Base-by-base conservation (phyloP, 176 grass and related monocot species). In the Oryza meyeriana region DNA sequence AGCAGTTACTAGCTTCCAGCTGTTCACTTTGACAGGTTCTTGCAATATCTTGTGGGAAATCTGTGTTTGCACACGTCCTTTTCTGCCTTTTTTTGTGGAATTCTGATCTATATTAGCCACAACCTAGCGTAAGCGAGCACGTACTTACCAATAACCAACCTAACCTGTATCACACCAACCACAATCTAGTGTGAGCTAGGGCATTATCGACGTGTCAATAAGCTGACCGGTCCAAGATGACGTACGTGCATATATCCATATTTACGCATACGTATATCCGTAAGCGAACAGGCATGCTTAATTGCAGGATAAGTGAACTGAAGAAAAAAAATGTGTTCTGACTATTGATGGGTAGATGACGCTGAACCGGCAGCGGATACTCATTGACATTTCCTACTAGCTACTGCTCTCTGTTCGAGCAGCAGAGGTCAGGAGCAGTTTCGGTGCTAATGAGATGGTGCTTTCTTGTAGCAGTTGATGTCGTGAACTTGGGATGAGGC, bases 1-100 rank as follows among this genome's bases (percentile, higher is more conserved):
- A 28, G 4, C 10, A 11, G 55, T 59, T 59, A 25, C 55, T 59
- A 59, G n/a, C 2, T 2, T 41, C 59, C 44, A 48, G 4, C 11
- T 33, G 13, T 80, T 58, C 78, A 22, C 47, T 61, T 61, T 74
- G 69, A 84, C 68, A 68, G 8, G 35, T 74, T 48, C 68, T 20
- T n/a, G 35, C 66, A 33, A 10, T 26, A 28, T 50, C 41, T 73
- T 20, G 40, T 20, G 12, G 25, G 1, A 48, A 10, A 55, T 55
- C 18, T 22, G 6, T 55, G 50, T 55, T 55, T 30, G 66, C n/a
- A 10, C 10, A 2, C 12, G 11, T 36, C 41, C 12, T 77, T 78
- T 72, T 36, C 79, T 59, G 9, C 55, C 12, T 55, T 26, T 13
- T 13, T 64, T 34, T 27, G n/a, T 14, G 2, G 57, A 83, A 26